Evolutionary conservation across 1,139 yeast species (phyloP).

Genomic region (Candida albicans): DNA sequence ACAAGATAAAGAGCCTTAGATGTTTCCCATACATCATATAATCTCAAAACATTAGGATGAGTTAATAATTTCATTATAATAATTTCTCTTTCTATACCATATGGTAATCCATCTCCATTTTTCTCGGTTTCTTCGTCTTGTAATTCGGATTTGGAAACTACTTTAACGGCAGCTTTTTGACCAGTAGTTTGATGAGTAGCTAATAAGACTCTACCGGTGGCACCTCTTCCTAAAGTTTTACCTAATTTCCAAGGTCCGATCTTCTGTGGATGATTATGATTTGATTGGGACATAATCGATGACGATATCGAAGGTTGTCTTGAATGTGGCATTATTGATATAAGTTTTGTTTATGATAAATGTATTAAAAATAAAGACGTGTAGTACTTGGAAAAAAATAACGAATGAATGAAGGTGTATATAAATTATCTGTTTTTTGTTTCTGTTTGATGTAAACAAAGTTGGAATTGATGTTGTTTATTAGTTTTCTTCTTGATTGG

Average conservation of each 20-base stretch:
- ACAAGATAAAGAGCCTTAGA: conserved; percentile 72
- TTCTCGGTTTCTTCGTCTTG: conserved; percentile 34
- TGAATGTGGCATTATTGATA: conserved; percentile 35
- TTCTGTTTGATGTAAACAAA: background rate
- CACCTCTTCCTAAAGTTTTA: conserved; percentile 77
- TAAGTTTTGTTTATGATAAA: conserved; percentile 1
- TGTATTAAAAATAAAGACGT: background rate
- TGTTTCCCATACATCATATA: conserved; percentile 85
- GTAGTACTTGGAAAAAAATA: too few relatives aligned
- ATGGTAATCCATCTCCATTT: conserved; percentile 58
- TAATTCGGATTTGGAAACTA: conserved; percentile 65
- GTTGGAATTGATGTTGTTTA: background rate
- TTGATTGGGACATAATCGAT: conserved; percentile 29
- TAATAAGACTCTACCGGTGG: conserved; percentile 74
- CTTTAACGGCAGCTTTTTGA: conserved; percentile 78
- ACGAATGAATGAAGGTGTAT: conserved; percentile 1
- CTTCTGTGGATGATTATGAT: conserved; percentile 44
- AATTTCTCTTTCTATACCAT: conserved; percentile 81
- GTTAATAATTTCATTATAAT: conserved; percentile 78
- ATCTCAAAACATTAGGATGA: conserved; percentile 72
- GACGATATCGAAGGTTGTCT: conserved; percentile 43
- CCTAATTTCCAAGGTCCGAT: conserved; percentile 85
- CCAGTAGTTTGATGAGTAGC: conserved; percentile 72
- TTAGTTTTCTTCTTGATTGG: too few relatives aligned
- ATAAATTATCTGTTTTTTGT: too few relatives aligned